Percentiles rank a stretch among this genome's conserved stretches.
phyloP scores from a whole-genome alignment of 2,329 filamentous ascomycete genomes.

The Trichoderma simmonsii region DNA sequence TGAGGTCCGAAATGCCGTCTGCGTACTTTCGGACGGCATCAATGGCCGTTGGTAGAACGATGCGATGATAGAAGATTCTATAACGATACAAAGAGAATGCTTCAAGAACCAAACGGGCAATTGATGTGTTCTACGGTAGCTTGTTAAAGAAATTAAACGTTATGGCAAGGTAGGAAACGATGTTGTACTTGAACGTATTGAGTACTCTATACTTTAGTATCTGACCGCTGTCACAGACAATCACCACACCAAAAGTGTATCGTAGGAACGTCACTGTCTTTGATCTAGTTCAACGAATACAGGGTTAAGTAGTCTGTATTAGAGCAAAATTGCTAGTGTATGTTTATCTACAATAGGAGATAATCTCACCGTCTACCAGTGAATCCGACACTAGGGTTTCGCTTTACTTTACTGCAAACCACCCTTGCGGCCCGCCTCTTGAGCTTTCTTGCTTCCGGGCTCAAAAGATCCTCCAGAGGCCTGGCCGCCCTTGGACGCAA shows the following conservation, averaged over 20 bases:
- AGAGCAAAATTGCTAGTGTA: not conserved
- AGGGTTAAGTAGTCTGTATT: not conserved
- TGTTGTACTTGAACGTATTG: too few relatives aligned
- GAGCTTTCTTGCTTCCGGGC: conserved; percentile 49
- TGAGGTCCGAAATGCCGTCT: too few relatives aligned
- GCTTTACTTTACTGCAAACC: conserved; percentile 28
- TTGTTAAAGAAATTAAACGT: too few relatives aligned
- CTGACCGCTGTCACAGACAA: too few relatives aligned
- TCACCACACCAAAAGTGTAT: too few relatives aligned
- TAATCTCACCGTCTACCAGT: not conserved
- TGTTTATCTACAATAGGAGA: not conserved
- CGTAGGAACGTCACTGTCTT: too few relatives aligned
- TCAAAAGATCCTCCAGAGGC: conserved; percentile 54
- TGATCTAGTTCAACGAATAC: not conserved
- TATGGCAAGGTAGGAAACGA: too few relatives aligned
- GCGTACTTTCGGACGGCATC: not conserved
- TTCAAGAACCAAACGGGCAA: too few relatives aligned
- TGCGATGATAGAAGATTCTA: too few relatives aligned
- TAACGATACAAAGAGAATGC: too few relatives aligned
- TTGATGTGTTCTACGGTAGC: too few relatives aligned
- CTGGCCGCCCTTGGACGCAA: conserved; percentile 54
- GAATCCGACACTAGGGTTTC: not conserved
- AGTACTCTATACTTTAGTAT: too few relatives aligned
- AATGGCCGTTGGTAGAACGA: not conserved
- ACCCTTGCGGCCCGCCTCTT: conserved; percentile 54